These are phyloP conservation scores for Tricholoma sp. DNA, from an alignment of 768 basidiomycete species.

Conservation along the genomic window DNA sequence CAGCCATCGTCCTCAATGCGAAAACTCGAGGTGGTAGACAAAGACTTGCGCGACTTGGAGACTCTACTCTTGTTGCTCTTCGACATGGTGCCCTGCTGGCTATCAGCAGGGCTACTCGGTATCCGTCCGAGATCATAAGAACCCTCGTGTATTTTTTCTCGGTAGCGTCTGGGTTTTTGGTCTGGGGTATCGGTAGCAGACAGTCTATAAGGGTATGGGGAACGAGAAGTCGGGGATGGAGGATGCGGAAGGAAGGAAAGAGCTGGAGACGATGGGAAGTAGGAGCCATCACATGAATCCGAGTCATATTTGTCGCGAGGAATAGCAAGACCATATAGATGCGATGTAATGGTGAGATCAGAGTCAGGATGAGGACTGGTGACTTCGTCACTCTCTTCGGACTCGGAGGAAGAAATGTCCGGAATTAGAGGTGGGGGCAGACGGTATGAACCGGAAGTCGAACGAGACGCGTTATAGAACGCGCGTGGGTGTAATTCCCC, in stretches of 20 bases:
- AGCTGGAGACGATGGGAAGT: conserved; percentile 15
- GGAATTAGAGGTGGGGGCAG: conserved; percentile 49
- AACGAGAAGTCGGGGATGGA: conserved; percentile 19
- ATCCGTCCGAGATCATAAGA: conserved; percentile 35
- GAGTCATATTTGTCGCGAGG: conserved; percentile 12
- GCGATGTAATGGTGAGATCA: conserved; percentile 11
- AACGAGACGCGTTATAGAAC: conserved; percentile 12
- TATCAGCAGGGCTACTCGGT: conserved; percentile 19
- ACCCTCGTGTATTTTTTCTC: conserved; percentile 30
- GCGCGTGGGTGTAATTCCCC: conserved; percentile 44
- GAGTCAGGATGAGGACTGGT: conserved; percentile 27
- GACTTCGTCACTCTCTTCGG: conserved; percentile 61
- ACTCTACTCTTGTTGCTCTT: conserved; percentile 15
- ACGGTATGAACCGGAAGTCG: conserved; percentile 12
- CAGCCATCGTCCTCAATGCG: conserved; percentile 33
- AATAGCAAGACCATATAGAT: conserved; percentile 24
- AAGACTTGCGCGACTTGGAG: conserved; percentile 11
- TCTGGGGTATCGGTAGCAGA: conserved; percentile 8
- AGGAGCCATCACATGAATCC: conserved; percentile 10
- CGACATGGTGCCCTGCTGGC: conserved; percentile 7
- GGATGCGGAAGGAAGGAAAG: conserved; percentile 35
- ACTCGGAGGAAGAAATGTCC: conserved; percentile 59
- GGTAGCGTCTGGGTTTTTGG: conserved; percentile 18
- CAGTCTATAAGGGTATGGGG: conserved; percentile 9
- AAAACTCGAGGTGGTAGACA: conserved; percentile 20